A percentile compares a stretch with the other conserved stretches of the same genome.
These are phyloP conservation scores for Trichophyton mentagrophytes DNA, from an alignment of 2,329 filamentous ascomycete species.

Conservation along the genomic window DNA sequence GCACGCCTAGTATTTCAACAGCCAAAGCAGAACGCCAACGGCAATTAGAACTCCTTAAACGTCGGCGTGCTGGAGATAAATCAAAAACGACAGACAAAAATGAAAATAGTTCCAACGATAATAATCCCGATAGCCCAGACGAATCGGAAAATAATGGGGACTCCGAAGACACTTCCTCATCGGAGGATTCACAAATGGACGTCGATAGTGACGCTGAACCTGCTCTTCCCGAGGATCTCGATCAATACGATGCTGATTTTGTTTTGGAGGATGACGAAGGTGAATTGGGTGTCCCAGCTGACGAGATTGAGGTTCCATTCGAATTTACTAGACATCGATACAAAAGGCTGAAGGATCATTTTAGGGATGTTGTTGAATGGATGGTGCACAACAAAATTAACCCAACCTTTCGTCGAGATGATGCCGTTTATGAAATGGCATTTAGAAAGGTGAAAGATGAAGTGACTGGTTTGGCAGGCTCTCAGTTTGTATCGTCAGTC, in stretches of 20 bases:
- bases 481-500: constrained; percentile 57
- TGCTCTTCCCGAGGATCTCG: constrained; percentile 32
- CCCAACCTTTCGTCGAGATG: constrained; percentile 51
- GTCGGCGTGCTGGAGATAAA: constrained; percentile 30
- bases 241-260: constrained; percentile 50
- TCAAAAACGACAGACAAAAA: not conserved
- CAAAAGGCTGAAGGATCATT: constrained; percentile 58
- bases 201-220: constrained; percentile 23
- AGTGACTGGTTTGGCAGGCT: constrained; percentile 52
- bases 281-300: constrained; percentile 43
- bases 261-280: constrained; percentile 49
- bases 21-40: constrained; percentile 27
- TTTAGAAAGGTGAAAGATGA: constrained; percentile 63
- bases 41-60: constrained; percentile 32
- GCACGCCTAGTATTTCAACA: constrained; percentile 27
- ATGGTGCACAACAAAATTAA: constrained; percentile 69
- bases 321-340: constrained; percentile 55
- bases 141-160: not conserved
- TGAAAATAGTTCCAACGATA: constrained; percentile 6
- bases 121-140: not conserved
- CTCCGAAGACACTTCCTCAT: not conserved
- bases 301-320: constrained; percentile 46
- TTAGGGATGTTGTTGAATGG: constrained; percentile 64
- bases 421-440: constrained; percentile 53
- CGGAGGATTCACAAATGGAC: constrained; percentile 12